Evolutionary conservation across 768 basidiomycete genomes (phyloP).

Genomic region (Mycena galericulata): DNA sequence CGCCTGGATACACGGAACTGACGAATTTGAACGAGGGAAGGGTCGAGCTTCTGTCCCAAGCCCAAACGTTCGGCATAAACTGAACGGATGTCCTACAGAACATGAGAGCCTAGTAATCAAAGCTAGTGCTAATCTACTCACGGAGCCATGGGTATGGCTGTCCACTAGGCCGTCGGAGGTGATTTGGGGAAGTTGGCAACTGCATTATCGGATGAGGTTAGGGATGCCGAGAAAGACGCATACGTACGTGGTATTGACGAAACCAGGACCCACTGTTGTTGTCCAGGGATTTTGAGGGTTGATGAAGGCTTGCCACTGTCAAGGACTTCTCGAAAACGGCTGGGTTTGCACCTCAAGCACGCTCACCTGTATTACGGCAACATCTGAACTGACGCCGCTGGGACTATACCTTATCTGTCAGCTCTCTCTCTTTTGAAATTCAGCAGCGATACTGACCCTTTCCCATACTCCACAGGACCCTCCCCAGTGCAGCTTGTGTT

Average conservation of each 20-base stretch:
- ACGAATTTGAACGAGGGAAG: constrained; percentile 53
- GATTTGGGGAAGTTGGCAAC: constrained; percentile 65
- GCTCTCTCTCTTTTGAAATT: constrained; percentile 43
- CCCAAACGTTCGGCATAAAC: constrained; percentile 59
- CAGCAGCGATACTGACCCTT: constrained; percentile 26
- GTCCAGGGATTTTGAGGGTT: constrained; percentile 57
- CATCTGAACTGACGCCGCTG: constrained; percentile 42
- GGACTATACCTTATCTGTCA: constrained; percentile 37
- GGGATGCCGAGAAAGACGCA: not conserved
- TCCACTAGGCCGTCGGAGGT: constrained; percentile 59
- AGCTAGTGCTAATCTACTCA: constrained; percentile 32
- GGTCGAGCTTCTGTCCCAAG: constrained; percentile 48
- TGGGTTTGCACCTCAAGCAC: not conserved
- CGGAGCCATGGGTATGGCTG: constrained; percentile 57
- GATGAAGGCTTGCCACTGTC: constrained; percentile 57
- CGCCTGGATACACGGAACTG: constrained; percentile 24
- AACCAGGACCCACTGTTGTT: constrained; percentile 55
- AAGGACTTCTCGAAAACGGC: not conserved
- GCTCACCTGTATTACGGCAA: constrained; percentile 50
- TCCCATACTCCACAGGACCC: constrained; percentile 49
- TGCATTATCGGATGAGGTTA: constrained; percentile 29
- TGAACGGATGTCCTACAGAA: constrained; percentile 52
- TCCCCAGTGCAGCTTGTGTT: constrained; percentile 49
- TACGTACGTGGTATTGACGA: constrained; percentile 55
- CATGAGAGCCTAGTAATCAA: not conserved